Conservation (phyloP, 352 stramenopile species). For the Thalassiosira ordinaria region DNA sequence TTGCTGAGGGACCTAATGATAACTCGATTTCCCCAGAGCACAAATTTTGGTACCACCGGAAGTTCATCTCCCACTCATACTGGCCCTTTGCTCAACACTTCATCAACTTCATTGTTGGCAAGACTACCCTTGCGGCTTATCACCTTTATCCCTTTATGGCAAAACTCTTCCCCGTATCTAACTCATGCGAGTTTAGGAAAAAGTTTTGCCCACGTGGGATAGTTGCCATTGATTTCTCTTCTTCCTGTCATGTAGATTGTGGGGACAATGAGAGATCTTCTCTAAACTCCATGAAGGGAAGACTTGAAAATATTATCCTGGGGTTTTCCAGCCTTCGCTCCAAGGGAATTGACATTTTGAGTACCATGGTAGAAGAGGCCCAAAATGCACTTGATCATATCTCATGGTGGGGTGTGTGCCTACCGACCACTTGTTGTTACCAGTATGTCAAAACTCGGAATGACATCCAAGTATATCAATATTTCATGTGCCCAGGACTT, state of each 20-base stretch:
- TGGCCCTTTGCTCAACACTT: not conserved
- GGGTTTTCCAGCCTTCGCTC: not conserved
- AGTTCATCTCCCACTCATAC: not conserved
- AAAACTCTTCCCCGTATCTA: not conserved
- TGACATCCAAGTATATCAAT: slow-evolving; percentile 12
- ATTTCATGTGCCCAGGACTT: slow-evolving; percentile 3
- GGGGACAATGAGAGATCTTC: not conserved
- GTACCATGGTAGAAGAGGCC: not conserved
- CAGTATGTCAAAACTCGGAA: no score
- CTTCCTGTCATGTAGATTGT: not conserved
- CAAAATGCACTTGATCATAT: not conserved
- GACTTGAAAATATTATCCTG: not conserved
- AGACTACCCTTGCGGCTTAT: not conserved
- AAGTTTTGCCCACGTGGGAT: slow-evolving; percentile 1
- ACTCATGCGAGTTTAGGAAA: not conserved
- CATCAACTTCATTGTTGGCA: not conserved
- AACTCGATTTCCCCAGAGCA: not conserved
- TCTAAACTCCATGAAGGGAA: not conserved
- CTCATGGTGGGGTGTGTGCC: not conserved
- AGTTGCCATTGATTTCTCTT: not conserved
- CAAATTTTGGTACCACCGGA: not conserved
- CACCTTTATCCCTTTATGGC: not conserved
- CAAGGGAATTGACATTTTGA: not conserved
- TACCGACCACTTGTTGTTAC: slow-evolving; percentile 5
- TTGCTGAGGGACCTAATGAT: not conserved